Evolutionary conservation across 176 grass and related monocot species (phyloP).

Genomic region (Elymus sibiricus): DNA sequence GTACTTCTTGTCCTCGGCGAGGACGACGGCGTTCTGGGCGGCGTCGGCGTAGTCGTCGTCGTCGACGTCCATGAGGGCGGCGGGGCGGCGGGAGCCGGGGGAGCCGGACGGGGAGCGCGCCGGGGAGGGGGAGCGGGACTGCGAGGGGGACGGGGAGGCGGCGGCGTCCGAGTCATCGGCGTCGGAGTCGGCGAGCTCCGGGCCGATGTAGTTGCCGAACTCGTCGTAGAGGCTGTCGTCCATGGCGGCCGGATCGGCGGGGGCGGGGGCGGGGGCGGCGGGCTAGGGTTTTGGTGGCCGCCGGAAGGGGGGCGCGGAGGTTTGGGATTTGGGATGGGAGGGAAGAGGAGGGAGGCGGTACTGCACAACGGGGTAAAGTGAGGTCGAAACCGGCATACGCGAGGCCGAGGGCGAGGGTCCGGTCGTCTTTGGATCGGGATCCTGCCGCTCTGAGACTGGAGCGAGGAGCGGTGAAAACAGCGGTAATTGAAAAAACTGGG

Average conservation of each 20-base stretch:
- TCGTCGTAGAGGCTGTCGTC: slow-evolving; percentile 99
- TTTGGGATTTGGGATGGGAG: slow-evolving; percentile 14
- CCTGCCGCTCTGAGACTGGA: too few species aligned
- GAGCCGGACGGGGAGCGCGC: slow-evolving; percentile 45
- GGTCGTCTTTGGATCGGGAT: too few species aligned
- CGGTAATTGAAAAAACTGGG: too few species aligned
- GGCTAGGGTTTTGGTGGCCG: slow-evolving; percentile 44
- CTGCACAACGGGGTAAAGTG: background rate
- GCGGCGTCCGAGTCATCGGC: slow-evolving; percentile 50
- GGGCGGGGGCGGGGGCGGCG: background rate
- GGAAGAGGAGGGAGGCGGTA: background rate
- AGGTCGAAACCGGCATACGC: slow-evolving; percentile 4
- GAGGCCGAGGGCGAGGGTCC: too few species aligned
- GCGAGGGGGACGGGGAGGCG: slow-evolving; percentile 42
- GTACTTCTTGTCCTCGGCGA: slow-evolving; percentile 99
- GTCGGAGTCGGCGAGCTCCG: slow-evolving; percentile 82
- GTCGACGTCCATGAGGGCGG: slow-evolving; percentile 62
- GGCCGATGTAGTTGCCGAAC: slow-evolving; percentile 99
- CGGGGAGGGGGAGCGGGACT: slow-evolving; percentile 43
- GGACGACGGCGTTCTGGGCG: slow-evolving; percentile 62
- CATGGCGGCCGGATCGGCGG: slow-evolving; percentile 42
- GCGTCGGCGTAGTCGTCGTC: slow-evolving; percentile 55
- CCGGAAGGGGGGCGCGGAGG: background rate
- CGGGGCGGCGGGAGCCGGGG: slow-evolving; percentile 23
- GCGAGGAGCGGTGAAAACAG: too few species aligned